Evolutionary conservation across 805 yeast species (phyloP).

Genomic region (Jamesozyma spencerorum): DNA sequence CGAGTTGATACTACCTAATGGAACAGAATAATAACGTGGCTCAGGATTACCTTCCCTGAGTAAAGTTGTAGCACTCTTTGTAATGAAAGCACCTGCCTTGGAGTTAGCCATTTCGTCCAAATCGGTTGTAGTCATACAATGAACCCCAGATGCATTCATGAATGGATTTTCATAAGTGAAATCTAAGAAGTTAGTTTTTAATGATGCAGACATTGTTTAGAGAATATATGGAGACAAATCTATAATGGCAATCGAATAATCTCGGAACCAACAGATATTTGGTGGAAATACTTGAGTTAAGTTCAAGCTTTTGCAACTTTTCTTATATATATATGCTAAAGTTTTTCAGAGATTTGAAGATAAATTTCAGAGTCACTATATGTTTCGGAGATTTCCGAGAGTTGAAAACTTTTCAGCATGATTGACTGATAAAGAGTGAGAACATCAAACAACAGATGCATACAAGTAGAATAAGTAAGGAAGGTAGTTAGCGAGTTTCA

Average conservation of each 20-base stretch:
- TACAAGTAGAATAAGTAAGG: too few species aligned
- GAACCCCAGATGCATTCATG: constrained; percentile 29
- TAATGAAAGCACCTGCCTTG: constrained; percentile 23
- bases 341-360: not conserved
- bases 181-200: constrained; percentile 16
- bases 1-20: constrained; percentile 27
- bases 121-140: constrained; percentile 24
- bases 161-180: constrained; percentile 22
- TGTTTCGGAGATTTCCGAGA: constrained; percentile 1
- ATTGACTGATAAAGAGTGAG: too few species aligned
- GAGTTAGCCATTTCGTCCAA: constrained; percentile 20
- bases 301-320: too few species aligned
- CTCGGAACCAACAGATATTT: too few species aligned
- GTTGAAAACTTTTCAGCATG: too few species aligned
- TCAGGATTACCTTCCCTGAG: constrained; percentile 26
- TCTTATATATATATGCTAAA: not conserved
- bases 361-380: not conserved
- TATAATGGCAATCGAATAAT: too few species aligned
- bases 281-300: too few species aligned
- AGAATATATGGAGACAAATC: too few species aligned
- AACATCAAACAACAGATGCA: too few species aligned
- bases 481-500: too few species aligned
- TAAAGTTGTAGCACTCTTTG: constrained; percentile 23
- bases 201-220: constrained; percentile 5
- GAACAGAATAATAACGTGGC: constrained; percentile 26